Conservation (phyloP, 352 stramenopile species). For the Phytophthora nicotianae region DNA sequence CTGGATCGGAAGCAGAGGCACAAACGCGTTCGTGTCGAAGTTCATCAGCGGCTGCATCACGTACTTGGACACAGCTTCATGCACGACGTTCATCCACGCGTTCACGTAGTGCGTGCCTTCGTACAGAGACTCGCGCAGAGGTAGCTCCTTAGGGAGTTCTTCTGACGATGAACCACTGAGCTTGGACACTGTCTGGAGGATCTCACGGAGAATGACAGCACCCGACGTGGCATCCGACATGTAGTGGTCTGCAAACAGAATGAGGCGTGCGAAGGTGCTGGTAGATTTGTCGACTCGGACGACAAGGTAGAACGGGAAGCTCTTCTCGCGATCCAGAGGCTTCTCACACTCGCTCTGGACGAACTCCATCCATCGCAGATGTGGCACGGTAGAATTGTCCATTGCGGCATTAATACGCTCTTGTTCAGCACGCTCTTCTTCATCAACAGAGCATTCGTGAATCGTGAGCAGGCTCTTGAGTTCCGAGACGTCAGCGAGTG, state of each 20-base stretch:
- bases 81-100: constrained; percentile 49
- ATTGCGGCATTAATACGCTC: constrained; percentile 21
- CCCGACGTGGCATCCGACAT: constrained; percentile 63
- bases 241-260: constrained; percentile 65
- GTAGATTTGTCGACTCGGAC: constrained; percentile 48
- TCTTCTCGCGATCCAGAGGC: constrained; percentile 46
- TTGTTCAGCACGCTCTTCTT: constrained; percentile 40
- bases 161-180: constrained; percentile 14
- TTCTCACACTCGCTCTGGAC: constrained; percentile 54
- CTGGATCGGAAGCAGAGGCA: constrained; percentile 46
- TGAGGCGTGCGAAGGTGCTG: constrained; percentile 44
- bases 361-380: constrained; percentile 47
- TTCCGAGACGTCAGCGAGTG: constrained; percentile 46
- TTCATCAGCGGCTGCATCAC: constrained; percentile 65
- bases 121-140: constrained; percentile 56
- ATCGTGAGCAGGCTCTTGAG: constrained; percentile 43
- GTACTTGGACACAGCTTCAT: constrained; percentile 68
- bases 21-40: constrained; percentile 59
- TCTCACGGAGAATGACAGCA: constrained; percentile 45
- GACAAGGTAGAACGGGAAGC: constrained; percentile 52
- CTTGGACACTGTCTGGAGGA: constrained; percentile 40
- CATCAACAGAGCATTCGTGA: constrained; percentile 29
- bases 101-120: constrained; percentile 65
- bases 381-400: constrained; percentile 1
- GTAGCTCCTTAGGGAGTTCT: constrained; percentile 17